phyloP scores from a whole-genome alignment of 345 rosid species.

The Carallia brachiata region DNA sequence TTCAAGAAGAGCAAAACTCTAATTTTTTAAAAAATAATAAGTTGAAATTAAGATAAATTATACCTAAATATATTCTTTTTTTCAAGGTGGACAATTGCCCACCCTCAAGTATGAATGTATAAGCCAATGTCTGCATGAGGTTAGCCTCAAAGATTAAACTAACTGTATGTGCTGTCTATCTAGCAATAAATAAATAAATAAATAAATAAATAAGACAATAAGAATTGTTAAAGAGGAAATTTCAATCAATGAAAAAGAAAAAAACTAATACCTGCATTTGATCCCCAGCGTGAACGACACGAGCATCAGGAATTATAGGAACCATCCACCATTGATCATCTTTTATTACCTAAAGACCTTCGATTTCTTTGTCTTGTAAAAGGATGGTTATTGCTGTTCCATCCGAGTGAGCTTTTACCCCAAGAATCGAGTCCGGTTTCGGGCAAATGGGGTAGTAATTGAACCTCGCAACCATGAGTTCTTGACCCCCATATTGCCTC shows the following conservation, averaged over 20 bases:
- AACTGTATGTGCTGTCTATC: too few relatives aligned
- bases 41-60: too few relatives aligned
- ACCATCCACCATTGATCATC: conserved; percentile 19
- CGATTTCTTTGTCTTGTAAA: conserved; percentile 17
- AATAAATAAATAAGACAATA: too few relatives aligned
- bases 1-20: too few relatives aligned
- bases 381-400: conserved; percentile 18
- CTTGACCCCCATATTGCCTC: conserved; percentile 7
- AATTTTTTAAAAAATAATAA: too few relatives aligned
- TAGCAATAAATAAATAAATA: too few relatives aligned
- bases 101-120: too few relatives aligned
- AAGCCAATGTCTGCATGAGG: background rate
- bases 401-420: conserved; percentile 23
- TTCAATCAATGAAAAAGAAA: background rate
- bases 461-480: conserved; percentile 17
- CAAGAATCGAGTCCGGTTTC: conserved; percentile 18
- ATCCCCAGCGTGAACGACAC: conserved; percentile 17
- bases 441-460: conserved; percentile 24
- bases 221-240: too few relatives aligned
- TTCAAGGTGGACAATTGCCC: too few relatives aligned
- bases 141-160: background rate
- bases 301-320: conserved; percentile 10
- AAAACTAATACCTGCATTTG: conserved; percentile 9
- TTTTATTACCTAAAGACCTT: conserved; percentile 20
- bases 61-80: too few relatives aligned